Base-by-base conservation (phyloP, 2,329 filamentous ascomycete genomes). In the Zymoseptoria brevis region DNA sequence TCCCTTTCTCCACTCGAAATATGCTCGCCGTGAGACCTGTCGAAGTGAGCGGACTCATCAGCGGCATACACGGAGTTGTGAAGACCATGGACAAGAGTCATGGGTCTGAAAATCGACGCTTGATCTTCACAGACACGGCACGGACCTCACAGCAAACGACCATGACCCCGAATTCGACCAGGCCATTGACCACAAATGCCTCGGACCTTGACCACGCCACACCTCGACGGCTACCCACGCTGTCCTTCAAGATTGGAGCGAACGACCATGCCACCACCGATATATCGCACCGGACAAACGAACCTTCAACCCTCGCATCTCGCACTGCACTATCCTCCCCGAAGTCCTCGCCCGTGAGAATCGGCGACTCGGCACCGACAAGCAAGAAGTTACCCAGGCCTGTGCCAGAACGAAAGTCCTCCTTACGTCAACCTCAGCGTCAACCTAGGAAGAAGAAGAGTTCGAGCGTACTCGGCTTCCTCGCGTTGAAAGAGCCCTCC, bases 401-500 rank as follows among this genome's bases (percentile, higher is more conserved):
- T 13, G 35, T 45, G 4, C 35, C 35, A 11, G 35, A 45, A 45
- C 35, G 35, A 45, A 45, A 7, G 35, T 45, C 35, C 16, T 45
- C 35, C 13, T n/a, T 45, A n/a, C 35, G 35, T n/a, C 35, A 45
- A 5, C 35, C 49, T 50, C 35, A 41, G 41, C 57, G 58, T 24
- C 26, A 64, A 22, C 48, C 35, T 49, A 45, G 48, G 41, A 73
- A 72, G 67, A 74, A 68, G 63, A 73, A 74, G 66, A 64, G 66
- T 35, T 71, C 68, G 49, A 68, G 74, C 1, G 69, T 80, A 21
- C 69, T 78, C n/a, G 72, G 75, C 48, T 77, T 80, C 55, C 69
- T 81, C 9, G 74, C 75, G 1, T 61, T 80, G 48, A 80, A 78
- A 61, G 79, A 81, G 65, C 79, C 79, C 0, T 80, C 79, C 0